Evolutionary conservation across 2,329 filamentous ascomycete species (phyloP).

Genomic region (Penicillium expansum): DNA sequence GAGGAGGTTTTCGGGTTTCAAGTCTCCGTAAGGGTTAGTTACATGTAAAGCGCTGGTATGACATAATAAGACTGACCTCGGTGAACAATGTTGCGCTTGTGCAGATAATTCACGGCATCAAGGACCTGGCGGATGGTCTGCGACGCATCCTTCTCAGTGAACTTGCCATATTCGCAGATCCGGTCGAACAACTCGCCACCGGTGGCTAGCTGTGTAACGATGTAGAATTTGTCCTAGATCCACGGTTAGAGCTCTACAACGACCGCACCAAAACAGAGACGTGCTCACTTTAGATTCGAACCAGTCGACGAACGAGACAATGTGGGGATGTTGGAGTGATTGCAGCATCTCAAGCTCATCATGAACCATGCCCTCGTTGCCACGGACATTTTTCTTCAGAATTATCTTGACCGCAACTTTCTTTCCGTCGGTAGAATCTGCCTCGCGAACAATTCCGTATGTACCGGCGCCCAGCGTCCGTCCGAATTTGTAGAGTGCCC

Average conservation of each 20-base stretch:
- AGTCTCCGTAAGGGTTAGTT: constrained; percentile 56
- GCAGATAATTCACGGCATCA: constrained; percentile 88
- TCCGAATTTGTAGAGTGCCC: constrained; percentile 86
- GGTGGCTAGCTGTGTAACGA: constrained; percentile 92
- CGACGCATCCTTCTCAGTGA: constrained; percentile 96
- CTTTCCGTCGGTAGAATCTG: constrained; percentile 70
- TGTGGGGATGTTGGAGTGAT: constrained; percentile 85
- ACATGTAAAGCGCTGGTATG: neutral
- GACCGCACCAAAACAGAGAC: neutral
- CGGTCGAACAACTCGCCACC: constrained; percentile 97
- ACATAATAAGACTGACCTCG: constrained; percentile 59
- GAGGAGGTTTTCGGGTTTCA: constrained; percentile 96
- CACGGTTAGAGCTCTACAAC: neutral
- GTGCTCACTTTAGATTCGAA: constrained; percentile 86
- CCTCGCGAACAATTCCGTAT: constrained; percentile 96
- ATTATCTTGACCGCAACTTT: constrained; percentile 99
- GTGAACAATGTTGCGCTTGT: constrained; percentile 92
- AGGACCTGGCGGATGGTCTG: constrained; percentile 94
- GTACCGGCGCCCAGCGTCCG: constrained; percentile 93
- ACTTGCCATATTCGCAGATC: constrained; percentile 96
- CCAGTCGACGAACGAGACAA: constrained; percentile 97
- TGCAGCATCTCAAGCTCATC: constrained; percentile 95
- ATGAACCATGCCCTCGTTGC: constrained; percentile 97
- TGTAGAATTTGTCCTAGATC: constrained; percentile 94
- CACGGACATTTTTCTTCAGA: constrained; percentile 97